phyloP scores from a whole-genome alignment of 2,329 filamentous ascomycete species.

The Aspergillus hiratsukae region DNA sequence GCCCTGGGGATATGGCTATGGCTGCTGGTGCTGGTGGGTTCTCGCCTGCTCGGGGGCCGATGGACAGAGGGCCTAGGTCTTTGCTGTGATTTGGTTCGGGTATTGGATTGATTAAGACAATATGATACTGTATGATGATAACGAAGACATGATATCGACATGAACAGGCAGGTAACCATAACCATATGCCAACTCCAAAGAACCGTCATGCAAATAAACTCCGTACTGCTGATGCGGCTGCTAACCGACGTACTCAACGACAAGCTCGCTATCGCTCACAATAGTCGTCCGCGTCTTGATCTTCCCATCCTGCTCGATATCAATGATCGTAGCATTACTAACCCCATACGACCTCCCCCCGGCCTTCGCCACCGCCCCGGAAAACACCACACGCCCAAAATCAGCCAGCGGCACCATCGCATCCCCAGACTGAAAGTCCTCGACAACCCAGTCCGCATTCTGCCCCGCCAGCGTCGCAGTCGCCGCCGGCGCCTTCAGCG shows the following conservation, averaged over 20 bases:
- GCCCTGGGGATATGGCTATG: too few species aligned
- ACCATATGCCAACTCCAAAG: too few species aligned
- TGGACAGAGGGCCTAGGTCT: conserved; percentile 1
- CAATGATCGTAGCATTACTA: conserved; percentile 40
- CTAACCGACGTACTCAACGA: conserved; percentile 18
- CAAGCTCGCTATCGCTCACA: conserved; percentile 22
- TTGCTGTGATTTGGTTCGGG: not conserved
- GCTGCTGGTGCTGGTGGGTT: not conserved
- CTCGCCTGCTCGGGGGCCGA: not conserved
- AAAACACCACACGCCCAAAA: conserved; percentile 44
- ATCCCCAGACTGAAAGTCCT: conserved; percentile 45
- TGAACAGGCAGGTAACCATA: not conserved
- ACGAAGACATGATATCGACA: not conserved
- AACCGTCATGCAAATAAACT: not conserved
- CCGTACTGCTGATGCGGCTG: not conserved
- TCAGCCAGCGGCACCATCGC: conserved; percentile 44
- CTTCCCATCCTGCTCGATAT: conserved; percentile 43
- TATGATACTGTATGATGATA: not conserved
- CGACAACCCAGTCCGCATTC: conserved; percentile 62
- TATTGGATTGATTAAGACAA: not conserved
- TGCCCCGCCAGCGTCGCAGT: conserved; percentile 47
- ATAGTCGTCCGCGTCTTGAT: conserved; percentile 28
- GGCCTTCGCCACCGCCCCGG: conserved; percentile 26
- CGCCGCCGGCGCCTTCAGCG: conserved; percentile 42
- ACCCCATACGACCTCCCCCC: conserved; percentile 24